A percentile compares a stretch with the other conserved stretches of the same genome.
Evolutionary conservation across 164 flowering plant species (phyloP).

Genomic region (grape (Vitis vinifera)): DNA sequence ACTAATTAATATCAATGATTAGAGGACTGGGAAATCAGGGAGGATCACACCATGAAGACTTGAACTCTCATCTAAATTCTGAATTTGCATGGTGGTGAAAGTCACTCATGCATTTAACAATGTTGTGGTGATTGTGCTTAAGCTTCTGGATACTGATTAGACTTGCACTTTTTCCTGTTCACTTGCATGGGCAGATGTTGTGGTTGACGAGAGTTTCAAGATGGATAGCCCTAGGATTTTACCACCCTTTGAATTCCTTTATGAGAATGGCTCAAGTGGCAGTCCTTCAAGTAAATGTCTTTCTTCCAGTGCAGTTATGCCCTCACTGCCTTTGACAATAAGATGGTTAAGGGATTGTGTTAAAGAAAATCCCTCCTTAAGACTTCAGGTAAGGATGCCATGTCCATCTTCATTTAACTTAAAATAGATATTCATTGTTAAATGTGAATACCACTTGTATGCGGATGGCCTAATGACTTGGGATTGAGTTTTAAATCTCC

Average conservation of each 20-base stretch:
- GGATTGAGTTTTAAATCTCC: no score
- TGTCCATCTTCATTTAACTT: not conserved
- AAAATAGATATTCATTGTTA: not conserved
- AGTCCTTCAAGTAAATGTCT: conserved; percentile 28
- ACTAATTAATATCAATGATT: no score
- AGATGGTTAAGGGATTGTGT: conserved; percentile 75
- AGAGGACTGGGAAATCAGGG: no score
- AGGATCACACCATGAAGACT: no score
- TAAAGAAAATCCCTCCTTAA: conserved; percentile 55
- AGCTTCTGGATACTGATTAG: not conserved
- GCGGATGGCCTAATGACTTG: no score
- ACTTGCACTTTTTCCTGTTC: not conserved
- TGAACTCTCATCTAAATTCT: no score
- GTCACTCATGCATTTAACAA: no score
- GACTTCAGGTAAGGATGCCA: conserved; percentile 57
- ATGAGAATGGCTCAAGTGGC: conserved; percentile 38
- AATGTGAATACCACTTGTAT: no score
- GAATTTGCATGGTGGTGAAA: no score
- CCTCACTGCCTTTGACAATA: conserved; percentile 73
- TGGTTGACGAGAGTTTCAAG: conserved; percentile 26
- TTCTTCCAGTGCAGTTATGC: conserved; percentile 56
- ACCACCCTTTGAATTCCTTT: conserved; percentile 45
- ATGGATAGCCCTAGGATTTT: conserved; percentile 20
- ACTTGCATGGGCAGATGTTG: conserved; percentile 29
- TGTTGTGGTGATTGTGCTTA: no score